Evolutionary conservation across 768 basidiomycete species (phyloP), one percentile per base, ranked within the genome.

Genomic region (Leccinum sublutescens): DNA sequence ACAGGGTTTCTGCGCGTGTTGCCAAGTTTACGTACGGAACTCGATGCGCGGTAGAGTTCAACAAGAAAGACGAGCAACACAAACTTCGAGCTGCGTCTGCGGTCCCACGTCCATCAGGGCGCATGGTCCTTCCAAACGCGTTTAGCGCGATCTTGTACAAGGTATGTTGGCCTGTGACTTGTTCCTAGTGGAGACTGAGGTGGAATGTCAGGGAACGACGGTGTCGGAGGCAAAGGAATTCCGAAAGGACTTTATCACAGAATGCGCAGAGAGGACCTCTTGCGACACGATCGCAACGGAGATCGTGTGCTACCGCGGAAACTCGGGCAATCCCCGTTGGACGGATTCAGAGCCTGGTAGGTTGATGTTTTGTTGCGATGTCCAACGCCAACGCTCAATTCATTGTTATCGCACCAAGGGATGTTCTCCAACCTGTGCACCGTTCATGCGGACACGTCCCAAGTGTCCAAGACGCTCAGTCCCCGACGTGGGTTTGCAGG

Each of bases 1-100:
- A 77, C 55, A 71, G 67, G 27, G 80, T 80, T 21, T 69, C 66
- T 1, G 72, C 72, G 17, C 73, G 80, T 10, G 70, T 78, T 5
- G 65, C 77, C 8, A 80, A 74, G 55, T 71, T 67, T 48, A 69
- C 76, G 34, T 80, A 80, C 34, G 79, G 79, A 3, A 71, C 64
- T 36, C 63, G 70, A 19, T 73, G 72, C 15, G 67, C 68, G 6
- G 55, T 70, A 12, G 66, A 66, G 54, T 74, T 72, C 48, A 63
- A 75, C 52, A 71, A 63, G 60, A 45, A 63, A 14, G 60, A 75
- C 49, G 62, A 69, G 23, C 68, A 74, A 33, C 73, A 74, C 50
- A 71, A 60, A 36, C 58, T 61, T 40, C 74, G 73, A 10, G 71
- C 66, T 47, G 54, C 63, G 27, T 62, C 64, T 27, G 68, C 63